Conservation (phyloP, 192 early-diverging fungal genomes). For the Backusella liffmaniae region DNA sequence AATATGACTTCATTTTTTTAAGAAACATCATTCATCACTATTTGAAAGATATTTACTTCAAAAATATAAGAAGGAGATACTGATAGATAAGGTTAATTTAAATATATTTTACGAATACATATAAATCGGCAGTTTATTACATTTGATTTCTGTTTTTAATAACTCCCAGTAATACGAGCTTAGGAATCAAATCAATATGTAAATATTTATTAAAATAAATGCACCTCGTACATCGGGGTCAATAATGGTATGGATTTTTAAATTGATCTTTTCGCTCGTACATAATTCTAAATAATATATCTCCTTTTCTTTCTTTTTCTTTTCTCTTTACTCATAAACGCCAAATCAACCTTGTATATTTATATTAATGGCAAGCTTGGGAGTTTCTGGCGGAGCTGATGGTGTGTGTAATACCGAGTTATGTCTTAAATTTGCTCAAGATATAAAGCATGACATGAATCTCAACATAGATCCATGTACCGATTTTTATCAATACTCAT, state of each 20-base stretch:
- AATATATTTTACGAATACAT: neutral
- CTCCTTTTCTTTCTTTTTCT: neutral
- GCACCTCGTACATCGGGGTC: neutral
- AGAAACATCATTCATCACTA: too few relatives aligned
- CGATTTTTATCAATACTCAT: conserved; percentile 67
- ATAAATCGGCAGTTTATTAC: conserved; percentile 1
- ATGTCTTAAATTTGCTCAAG: conserved; percentile 52
- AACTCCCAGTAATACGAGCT: neutral
- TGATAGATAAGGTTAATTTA: neutral
- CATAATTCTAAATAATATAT: neutral
- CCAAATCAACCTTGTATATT: neutral
- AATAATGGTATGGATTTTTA: neutral
- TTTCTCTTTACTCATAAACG: neutral
- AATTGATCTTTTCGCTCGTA: neutral
- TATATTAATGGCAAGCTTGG: neutral
- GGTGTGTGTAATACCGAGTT: conserved; percentile 47
- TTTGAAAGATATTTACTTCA: too few relatives aligned
- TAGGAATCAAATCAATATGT: neutral
- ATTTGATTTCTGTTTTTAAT: neutral
- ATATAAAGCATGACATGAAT: conserved; percentile 56
- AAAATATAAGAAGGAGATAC: too few relatives aligned
- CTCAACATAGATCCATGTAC: conserved; percentile 57
- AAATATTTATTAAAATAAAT: conserved; percentile 7
- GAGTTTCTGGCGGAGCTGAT: neutral
- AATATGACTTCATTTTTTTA: too few relatives aligned